Evolutionary conservation across 2,329 filamentous ascomycete species (phyloP).

Genomic region (Sporothrix dimorphospora): DNA sequence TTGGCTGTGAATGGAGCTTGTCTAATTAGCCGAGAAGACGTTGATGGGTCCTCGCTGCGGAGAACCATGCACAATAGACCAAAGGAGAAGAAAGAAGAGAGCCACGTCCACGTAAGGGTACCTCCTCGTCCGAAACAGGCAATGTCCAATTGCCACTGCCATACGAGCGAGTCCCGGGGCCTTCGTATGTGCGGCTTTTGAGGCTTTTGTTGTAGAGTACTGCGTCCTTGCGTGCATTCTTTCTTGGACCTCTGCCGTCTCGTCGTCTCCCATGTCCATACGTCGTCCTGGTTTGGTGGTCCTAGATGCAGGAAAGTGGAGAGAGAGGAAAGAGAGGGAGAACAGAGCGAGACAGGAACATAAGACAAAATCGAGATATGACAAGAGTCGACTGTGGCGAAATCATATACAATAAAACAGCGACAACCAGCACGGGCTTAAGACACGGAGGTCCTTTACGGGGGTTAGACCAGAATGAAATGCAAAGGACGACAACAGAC

Average conservation of each 20-base stretch:
- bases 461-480: background rate
- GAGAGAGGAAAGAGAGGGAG: background rate
- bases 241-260: background rate
- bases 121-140: background rate
- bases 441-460: constrained; percentile 16
- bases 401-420: background rate
- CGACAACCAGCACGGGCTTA: background rate
- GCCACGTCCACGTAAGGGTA: background rate
- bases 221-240: background rate
- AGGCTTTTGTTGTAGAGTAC: background rate
- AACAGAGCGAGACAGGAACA: background rate
- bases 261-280: background rate
- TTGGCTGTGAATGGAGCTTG: background rate
- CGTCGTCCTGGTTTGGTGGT: background rate
- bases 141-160: background rate
- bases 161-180: background rate
- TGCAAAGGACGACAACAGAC: background rate
- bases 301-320: constrained; percentile 9
- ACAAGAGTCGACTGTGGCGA: constrained; percentile 8
- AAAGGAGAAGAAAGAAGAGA: background rate
- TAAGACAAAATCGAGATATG: background rate
- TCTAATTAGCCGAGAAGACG: constrained; percentile 11
- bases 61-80: background rate
- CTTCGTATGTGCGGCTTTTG: background rate
- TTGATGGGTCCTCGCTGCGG: background rate